These are phyloP conservation scores for Fistulifera pelliculosa DNA, from an alignment of 108 stramenopile species.

Conservation along the genomic window DNA sequence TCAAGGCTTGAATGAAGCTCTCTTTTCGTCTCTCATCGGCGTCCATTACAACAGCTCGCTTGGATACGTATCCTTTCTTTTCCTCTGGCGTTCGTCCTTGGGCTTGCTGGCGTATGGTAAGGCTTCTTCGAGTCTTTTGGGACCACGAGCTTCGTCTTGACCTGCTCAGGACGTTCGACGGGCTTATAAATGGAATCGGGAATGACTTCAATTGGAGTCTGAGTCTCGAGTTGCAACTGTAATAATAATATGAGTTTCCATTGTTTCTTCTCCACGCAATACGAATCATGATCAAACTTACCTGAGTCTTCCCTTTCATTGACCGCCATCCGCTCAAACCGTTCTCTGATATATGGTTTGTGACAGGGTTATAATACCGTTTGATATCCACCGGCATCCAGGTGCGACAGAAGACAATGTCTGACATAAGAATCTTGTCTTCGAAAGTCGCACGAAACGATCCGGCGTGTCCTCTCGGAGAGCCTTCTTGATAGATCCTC, in stretches of 20 bases:
- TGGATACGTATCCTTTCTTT: conserved; percentile 75
- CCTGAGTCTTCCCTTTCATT: conserved; percentile 86
- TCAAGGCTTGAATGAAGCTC: conserved; percentile 74
- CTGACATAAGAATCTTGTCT: conserved; percentile 95
- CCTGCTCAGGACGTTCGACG: conserved; percentile 74
- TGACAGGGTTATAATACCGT: conserved; percentile 95
- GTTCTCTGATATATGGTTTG: conserved; percentile 56
- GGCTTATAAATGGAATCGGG: conserved; percentile 97
- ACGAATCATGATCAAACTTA: too few relatives aligned
- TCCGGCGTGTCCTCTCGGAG: conserved; percentile 78
- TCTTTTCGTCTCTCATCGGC: conserved; percentile 68
- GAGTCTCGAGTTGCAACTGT: conserved; percentile 74
- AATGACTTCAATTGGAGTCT: conserved; percentile 86
- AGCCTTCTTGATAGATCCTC: conserved; percentile 94
- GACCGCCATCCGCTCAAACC: conserved; percentile 71
- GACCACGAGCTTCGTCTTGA: conserved; percentile 76
- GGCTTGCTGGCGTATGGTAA: conserved; percentile 93
- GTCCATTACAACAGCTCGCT: conserved; percentile 81
- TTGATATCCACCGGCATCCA: conserved; percentile 96
- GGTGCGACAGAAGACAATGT: conserved; percentile 94
- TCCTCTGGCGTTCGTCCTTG: conserved; percentile 66
- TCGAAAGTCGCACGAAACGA: conserved; percentile 97
- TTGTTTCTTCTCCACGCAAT: too few relatives aligned
- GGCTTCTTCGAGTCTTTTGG: conserved; percentile 86
- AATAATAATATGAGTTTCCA: too few relatives aligned